Evolutionary conservation across 352 stramenopile species (phyloP), one percentile per base, ranked within the genome.

Genomic region (Thraustotheca clavata): DNA sequence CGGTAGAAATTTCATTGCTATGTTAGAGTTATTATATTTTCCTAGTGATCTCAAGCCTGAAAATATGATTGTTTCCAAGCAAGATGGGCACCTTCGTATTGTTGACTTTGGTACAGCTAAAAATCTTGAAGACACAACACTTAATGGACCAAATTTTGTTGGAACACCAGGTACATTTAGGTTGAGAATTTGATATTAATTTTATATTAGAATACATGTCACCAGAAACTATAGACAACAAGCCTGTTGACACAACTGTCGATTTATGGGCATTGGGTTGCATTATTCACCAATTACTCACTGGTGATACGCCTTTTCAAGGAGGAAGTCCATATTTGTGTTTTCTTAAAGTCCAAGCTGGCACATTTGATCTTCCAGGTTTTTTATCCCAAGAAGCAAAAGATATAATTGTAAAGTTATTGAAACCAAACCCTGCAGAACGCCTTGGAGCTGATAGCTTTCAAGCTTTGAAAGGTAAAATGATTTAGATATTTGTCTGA

Each of bases 31-130:
- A 11, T 55, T 9, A 67, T 34, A 34, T 46, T 49, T 0, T 4
- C 31, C 18, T 38, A 69, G 68, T 3, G 83, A 95, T 59, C 67
- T 98, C 20, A 97, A 98, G 69, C 89, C 96, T 0, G 96, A 99
- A 67, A 99, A 98, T 71, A 94, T 99, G 71, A 80, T 97, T 3
- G 52, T 62, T 18, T 75, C 63, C 22, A 72, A 74, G 22, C 43
- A 62, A 1, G 76, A 85, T 49, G 76, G 73, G 3, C 85, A 94
- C 46, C 20, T 92, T 20, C 77, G 82, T 22, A 69, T 94, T 20
- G 87, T 94, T 36, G 85, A 94, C 59, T 94, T 94, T 61, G 85
- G 85, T 0, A 94, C 85, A 5, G 80, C 85, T 32, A 94, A 94
- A 34, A 83, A 90, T 43, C 32, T 92, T 11, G 61, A 39, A 0